Percentiles rank a stretch among this genome's conserved stretches.
Conservation (phyloP, 139 green algal genomes). For the Ostreobium quekettii region DNA sequence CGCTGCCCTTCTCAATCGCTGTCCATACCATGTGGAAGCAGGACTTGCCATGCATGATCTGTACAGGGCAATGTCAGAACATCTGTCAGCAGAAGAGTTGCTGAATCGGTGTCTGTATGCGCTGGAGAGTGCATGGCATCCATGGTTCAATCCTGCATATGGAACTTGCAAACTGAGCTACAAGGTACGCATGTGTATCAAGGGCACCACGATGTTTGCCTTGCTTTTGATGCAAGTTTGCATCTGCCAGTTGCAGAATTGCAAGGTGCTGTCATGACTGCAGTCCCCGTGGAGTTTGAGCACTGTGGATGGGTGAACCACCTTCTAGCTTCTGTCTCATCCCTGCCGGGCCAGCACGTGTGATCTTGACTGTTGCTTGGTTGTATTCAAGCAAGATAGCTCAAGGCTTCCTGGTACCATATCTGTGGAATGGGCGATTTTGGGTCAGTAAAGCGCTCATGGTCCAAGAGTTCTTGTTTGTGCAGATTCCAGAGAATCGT, state of each 20-base stretch:
- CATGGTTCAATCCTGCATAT: conserved; percentile 55
- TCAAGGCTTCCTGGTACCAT: not conserved
- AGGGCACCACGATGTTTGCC: not conserved
- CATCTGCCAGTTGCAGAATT: not conserved
- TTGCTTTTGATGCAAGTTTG: not conserved
- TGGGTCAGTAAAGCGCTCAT: too few species aligned
- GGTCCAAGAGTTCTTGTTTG: not conserved
- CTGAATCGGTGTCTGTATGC: conserved; percentile 68
- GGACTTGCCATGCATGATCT: conserved; percentile 86
- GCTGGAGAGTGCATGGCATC: conserved; percentile 75
- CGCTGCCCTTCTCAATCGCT: conserved; percentile 46
- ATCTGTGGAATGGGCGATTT: conserved; percentile 3
- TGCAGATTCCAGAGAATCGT: conserved; percentile 46
- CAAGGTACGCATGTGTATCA: conserved; percentile 15
- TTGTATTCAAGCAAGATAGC: not conserved
- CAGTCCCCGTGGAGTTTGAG: not conserved
- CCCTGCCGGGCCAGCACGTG: not conserved
- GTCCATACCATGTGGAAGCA: conserved; percentile 81
- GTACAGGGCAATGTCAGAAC: conserved; percentile 41
- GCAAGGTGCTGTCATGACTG: not conserved
- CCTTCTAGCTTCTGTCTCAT: not conserved
- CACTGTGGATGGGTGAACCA: not conserved
- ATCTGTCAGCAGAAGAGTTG: conserved; percentile 45
- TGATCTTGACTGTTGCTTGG: not conserved
- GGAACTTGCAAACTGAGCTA: conserved; percentile 54